phyloP scores from a whole-genome alignment of 805 yeast genomes.

The Candida orba region DNA sequence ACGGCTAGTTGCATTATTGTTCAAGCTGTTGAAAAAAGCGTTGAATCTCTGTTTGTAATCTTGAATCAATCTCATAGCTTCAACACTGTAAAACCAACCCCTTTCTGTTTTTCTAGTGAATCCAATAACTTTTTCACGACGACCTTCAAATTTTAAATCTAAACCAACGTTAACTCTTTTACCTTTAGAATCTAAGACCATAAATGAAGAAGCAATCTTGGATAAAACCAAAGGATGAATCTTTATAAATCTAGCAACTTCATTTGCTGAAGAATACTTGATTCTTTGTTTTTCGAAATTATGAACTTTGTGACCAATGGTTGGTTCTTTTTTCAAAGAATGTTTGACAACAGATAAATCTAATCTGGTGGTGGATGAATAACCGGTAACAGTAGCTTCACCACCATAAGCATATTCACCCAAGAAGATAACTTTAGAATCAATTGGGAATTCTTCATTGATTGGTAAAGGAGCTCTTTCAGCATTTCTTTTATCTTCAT shows the following conservation, averaged over 20 bases:
- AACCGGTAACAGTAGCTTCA: constrained; percentile 59
- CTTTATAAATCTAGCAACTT: constrained; percentile 50
- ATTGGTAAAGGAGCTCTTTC: constrained; percentile 74
- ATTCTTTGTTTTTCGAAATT: constrained; percentile 46
- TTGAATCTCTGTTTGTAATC: constrained; percentile 61
- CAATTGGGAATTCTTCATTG: constrained; percentile 73
- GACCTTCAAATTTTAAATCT: constrained; percentile 74
- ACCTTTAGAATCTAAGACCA: constrained; percentile 48
- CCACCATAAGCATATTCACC: constrained; percentile 88
- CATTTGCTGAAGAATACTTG: constrained; percentile 57
- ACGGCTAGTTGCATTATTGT: constrained; percentile 20
- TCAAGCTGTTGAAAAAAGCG: constrained; percentile 41
- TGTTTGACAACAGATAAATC: constrained; percentile 47
- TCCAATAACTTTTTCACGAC: constrained; percentile 80
- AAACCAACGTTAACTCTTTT: constrained; percentile 68
- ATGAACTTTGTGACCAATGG: constrained; percentile 56
- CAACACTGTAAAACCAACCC: constrained; percentile 79
- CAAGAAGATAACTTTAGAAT: constrained; percentile 64
- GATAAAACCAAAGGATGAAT: constrained; percentile 64
- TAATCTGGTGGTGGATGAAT: constrained; percentile 39
- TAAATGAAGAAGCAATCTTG: constrained; percentile 65
- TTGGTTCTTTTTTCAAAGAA: constrained; percentile 46
- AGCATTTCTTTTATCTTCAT: constrained; percentile 66
- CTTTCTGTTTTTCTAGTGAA: constrained; percentile 59
- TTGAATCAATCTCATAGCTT: constrained; percentile 59